phyloP scores from a whole-genome alignment of 2,329 filamentous ascomycete species.

The Diatrype stigma region DNA sequence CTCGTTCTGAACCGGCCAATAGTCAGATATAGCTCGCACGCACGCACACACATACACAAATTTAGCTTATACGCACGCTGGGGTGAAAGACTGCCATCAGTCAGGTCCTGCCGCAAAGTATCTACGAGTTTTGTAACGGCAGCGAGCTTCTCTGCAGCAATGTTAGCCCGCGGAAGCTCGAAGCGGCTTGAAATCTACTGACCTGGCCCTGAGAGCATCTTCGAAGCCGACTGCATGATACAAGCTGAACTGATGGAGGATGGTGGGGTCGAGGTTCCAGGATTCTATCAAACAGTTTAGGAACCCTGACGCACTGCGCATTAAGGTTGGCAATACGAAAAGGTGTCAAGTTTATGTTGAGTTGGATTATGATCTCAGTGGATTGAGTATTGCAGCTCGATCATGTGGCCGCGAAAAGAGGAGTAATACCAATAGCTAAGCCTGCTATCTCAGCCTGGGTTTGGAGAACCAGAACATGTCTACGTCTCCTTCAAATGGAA shows the following conservation, averaged over 20 bases:
- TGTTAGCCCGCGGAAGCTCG: constrained; percentile 7
- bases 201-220: constrained; percentile 37
- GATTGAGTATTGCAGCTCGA: too few species aligned
- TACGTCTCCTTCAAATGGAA: too few species aligned
- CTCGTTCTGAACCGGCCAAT: constrained; percentile 49
- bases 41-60: not conserved
- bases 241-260: not conserved
- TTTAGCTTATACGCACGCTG: constrained; percentile 49
- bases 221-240: constrained; percentile 10
- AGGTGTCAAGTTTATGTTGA: too few species aligned
- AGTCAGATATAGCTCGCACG: constrained; percentile 5
- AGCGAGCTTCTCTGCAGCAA: constrained; percentile 56
- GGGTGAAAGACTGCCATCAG: constrained; percentile 52
- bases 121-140: constrained; percentile 63
- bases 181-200: constrained; percentile 17
- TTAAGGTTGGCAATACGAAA: too few species aligned
- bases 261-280: too few species aligned
- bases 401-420: too few species aligned
- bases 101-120: constrained; percentile 58
- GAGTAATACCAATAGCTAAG: too few species aligned
- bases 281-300: too few species aligned
- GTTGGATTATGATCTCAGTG: too few species aligned
- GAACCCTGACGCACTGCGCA: too few species aligned
- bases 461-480: too few species aligned
- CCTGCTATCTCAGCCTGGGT: too few species aligned